Evolutionary conservation across 225 moss, liverwort and hornwort genomes (phyloP).

Genomic region (Pseudoscleropodium purum): DNA sequence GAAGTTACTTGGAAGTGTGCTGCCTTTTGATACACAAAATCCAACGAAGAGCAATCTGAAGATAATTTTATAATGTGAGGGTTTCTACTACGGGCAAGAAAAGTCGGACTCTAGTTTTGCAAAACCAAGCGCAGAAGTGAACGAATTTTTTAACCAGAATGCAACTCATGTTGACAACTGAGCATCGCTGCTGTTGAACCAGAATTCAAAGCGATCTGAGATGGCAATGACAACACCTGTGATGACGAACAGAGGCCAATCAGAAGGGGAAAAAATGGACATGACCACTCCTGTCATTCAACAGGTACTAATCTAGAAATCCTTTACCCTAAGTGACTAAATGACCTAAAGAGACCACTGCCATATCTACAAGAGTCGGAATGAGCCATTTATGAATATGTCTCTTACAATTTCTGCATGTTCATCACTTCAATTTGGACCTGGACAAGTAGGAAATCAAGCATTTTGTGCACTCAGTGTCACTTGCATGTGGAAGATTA

Average conservation of each 20-base stretch:
- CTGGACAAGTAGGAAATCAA: background rate
- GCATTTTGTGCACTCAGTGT: background rate
- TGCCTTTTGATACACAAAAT: background rate
- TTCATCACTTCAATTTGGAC: background rate
- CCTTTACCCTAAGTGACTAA: background rate
- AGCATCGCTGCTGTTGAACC: background rate
- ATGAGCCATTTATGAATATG: background rate
- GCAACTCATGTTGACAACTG: background rate
- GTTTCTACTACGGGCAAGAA: background rate
- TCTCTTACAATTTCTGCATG: background rate
- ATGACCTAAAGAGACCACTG: background rate
- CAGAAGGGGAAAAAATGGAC: conserved; percentile 72
- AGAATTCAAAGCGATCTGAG: conserved; percentile 67
- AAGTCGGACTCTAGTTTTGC: background rate
- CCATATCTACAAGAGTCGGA: background rate
- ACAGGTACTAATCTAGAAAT: conserved; percentile 33
- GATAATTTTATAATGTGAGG: background rate
- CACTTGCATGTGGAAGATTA: background rate
- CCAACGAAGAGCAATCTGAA: background rate
- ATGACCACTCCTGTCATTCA: conserved; percentile 96
- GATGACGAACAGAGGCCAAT: conserved; percentile 37
- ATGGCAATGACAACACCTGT: conserved; percentile 99
- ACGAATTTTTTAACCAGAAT: background rate
- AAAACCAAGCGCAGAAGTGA: background rate
- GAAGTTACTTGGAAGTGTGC: background rate